Evolutionary conservation across 2,329 filamentous ascomycete species (phyloP).

Genomic region (Periconia digitata): DNA sequence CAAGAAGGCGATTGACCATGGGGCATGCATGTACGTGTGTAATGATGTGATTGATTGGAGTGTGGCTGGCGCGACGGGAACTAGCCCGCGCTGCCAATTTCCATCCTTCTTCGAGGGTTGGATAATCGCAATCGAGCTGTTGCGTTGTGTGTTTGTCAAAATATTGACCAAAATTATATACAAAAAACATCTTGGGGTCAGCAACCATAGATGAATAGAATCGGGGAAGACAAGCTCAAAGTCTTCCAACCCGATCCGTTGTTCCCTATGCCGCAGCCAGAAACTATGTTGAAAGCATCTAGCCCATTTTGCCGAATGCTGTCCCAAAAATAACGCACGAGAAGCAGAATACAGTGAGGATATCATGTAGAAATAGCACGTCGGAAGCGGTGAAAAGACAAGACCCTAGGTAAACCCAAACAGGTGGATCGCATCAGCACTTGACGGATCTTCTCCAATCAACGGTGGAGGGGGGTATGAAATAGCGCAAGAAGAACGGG

Average conservation of each 20-base stretch:
- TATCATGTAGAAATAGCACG: constrained; percentile 5
- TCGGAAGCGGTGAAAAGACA: constrained; percentile 15
- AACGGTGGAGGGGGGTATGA: constrained; percentile 11
- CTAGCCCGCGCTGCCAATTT: not conserved
- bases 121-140: not conserved
- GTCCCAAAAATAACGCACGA: not conserved
- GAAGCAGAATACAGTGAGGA: not conserved
- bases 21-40: not conserved
- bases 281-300: not conserved
- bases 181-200: not conserved
- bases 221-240: not conserved
- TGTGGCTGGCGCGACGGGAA: not conserved
- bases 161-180: not conserved
- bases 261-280: not conserved
- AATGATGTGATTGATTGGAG: not conserved
- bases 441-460: constrained; percentile 41
- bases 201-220: not conserved
- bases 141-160: not conserved
- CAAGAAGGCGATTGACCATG: not conserved
- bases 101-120: not conserved
- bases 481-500: constrained; percentile 2
- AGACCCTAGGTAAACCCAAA: constrained; percentile 23
- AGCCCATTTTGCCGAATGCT: not conserved
- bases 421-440: constrained; percentile 43
- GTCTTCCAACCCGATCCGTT: not conserved